Percentiles rank a stretch among this genome's conserved stretches.
phyloP scores from a whole-genome alignment of 2,329 filamentous ascomycete species.

The Aspergillus awamori region DNA sequence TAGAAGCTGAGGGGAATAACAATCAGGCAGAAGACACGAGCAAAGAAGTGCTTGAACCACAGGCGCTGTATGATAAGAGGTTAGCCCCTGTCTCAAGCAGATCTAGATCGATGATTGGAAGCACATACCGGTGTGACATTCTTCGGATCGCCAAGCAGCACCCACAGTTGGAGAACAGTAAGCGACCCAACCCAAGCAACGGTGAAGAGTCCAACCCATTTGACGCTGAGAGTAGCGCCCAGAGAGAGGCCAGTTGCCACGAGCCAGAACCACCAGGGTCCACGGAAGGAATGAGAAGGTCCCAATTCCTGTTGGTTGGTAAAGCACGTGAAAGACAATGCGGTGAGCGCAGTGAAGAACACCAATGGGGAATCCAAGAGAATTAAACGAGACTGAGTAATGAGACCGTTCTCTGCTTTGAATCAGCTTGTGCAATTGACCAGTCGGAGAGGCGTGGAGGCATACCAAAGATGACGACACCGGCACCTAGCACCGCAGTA shows the following conservation, averaged over 20 bases:
- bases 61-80: conserved; percentile 56
- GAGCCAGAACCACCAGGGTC: conserved; percentile 98
- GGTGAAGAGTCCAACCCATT: conserved; percentile 98
- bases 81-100: conserved; percentile 26
- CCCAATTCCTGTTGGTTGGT: conserved; percentile 96
- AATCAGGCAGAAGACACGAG: conserved; percentile 87
- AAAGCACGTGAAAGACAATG: conserved; percentile 87
- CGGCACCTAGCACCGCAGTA: conserved; percentile 80
- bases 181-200: conserved; percentile 96
- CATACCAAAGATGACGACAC: conserved; percentile 86
- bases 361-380: conserved; percentile 94
- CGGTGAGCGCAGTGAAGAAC: conserved; percentile 89
- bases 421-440: conserved; percentile 17
- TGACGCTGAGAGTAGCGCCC: conserved; percentile 90
- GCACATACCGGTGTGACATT: conserved; percentile 73
- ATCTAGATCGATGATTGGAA: too few species aligned
- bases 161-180: conserved; percentile 91
- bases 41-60: conserved; percentile 93
- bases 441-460: not conserved
- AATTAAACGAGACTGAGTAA: conserved; percentile 93
- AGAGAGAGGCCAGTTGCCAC: conserved; percentile 81
- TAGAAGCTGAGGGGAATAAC: conserved; percentile 88
- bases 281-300: conserved; percentile 80
- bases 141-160: conserved; percentile 84
- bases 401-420: conserved; percentile 80